Percentiles rank a stretch among this genome's conserved stretches.
phyloP scores from a whole-genome alignment of 2,329 filamentous ascomycete species.

The Ophiostoma quercus region DNA sequence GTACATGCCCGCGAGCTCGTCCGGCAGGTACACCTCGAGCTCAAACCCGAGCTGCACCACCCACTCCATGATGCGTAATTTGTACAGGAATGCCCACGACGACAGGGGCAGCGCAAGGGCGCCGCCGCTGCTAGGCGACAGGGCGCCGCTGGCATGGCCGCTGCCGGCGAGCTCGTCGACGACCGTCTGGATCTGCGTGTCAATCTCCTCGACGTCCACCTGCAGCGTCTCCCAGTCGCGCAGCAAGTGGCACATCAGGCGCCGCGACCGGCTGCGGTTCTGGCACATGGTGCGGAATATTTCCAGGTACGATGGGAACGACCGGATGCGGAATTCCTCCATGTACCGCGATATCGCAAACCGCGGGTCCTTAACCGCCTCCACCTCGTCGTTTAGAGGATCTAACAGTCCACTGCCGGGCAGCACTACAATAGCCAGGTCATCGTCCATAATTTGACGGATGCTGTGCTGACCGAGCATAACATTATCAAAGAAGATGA shows the following conservation, averaged over 20 bases:
- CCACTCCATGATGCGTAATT: slow-evolving; percentile 80
- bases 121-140: slow-evolving; percentile 36
- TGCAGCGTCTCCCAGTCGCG: slow-evolving; percentile 58
- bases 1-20: slow-evolving; percentile 86
- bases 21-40: slow-evolving; percentile 77
- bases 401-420: slow-evolving; percentile 67
- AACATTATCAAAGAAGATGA: slow-evolving; percentile 67
- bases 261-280: slow-evolving; percentile 82
- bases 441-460: slow-evolving; percentile 71
- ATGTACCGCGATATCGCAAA: slow-evolving; percentile 68
- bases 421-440: slow-evolving; percentile 71
- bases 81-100: slow-evolving; percentile 86
- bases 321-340: slow-evolving; percentile 59
- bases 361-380: slow-evolving; percentile 66
- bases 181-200: slow-evolving; percentile 58
- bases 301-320: slow-evolving; percentile 71
- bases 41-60: slow-evolving; percentile 92
- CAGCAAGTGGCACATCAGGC: slow-evolving; percentile 80
- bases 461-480: slow-evolving; percentile 64
- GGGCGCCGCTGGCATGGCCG: neutral
- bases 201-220: slow-evolving; percentile 71
- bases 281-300: slow-evolving; percentile 80
- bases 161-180: slow-evolving; percentile 48
- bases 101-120: slow-evolving; percentile 63
- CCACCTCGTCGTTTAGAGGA: slow-evolving; percentile 68